Base-by-base conservation (phyloP, 345 rosid species). In the Pistacia integerrima region DNA sequence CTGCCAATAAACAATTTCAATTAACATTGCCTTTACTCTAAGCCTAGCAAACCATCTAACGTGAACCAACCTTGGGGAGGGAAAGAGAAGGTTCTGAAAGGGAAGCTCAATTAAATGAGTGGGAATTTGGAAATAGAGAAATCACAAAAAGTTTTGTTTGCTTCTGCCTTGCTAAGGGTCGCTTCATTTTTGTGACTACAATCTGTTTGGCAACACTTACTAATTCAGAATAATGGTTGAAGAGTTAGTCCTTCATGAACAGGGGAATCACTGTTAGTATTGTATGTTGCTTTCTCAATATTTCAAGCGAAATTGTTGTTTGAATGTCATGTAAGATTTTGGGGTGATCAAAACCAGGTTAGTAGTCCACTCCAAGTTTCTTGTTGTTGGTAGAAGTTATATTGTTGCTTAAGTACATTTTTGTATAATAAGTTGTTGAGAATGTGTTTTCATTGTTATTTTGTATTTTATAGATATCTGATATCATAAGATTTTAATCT, bases 251-350 rank as follows among this genome's bases (percentile, higher is more conserved):
- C 25, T 17, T 5, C 38, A 17, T 77, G 18, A 16, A 44, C 56
- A 18, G 5, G 5, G 28, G 13, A 8, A 2, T 4, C n/a, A 57
- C 58, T 70, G 8, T 57, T 14, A 60, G 55, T 28, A 17, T 67
- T 22, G 22, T 66, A 11, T 44, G 67, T 44, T 75, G 17, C 54
- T 61, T 58, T 51, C 36, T 55, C 4, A 46, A 64, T 77, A 14
- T 25, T 70, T 54, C 44, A 18, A 41, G 49, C 5, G 63, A 46
- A 52, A 20, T 41, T 64, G 13, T 38, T 2, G 57, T 18, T 7
- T 55, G 52, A 54, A 17, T 78, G 13, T 16, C 17, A 1, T 67
- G 13, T n/a, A 22, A 51, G 71, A 20, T 18, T 10, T 54, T 49
- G 64, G 18, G 11, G 35, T 38, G 70, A 18, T 8, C 11, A 13